These are phyloP conservation scores for Penicillium sp. DNA, from an alignment of 2,329 filamentous ascomycete genomes.

Conservation along the genomic window DNA sequence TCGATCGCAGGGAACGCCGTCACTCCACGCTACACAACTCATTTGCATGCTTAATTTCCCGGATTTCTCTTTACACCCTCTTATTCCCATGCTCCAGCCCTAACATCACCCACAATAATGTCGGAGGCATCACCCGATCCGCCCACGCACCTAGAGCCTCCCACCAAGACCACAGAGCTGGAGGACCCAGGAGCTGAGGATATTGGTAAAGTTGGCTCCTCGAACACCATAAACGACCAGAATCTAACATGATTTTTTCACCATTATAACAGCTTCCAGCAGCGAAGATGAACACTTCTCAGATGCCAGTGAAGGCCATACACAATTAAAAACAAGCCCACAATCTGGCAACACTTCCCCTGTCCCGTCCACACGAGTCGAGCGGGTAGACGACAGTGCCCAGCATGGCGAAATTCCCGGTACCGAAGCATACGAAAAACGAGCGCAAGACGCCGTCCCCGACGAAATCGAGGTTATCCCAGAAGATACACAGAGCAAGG, in stretches of 20 bases:
- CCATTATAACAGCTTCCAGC: constrained; percentile 45
- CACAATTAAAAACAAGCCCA: constrained; percentile 34
- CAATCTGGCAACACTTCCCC: constrained; percentile 51
- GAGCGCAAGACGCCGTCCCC: constrained; percentile 61
- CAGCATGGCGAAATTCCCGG: constrained; percentile 64
- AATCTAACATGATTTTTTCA: neutral
- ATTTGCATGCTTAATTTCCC: constrained; percentile 14
- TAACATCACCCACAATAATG: constrained; percentile 30
- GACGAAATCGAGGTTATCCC: constrained; percentile 63
- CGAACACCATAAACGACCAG: neutral
- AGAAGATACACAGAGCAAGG: constrained; percentile 44
- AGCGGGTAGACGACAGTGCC: constrained; percentile 61
- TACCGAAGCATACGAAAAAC: constrained; percentile 60
- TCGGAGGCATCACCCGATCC: constrained; percentile 38
- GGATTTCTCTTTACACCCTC: constrained; percentile 8
- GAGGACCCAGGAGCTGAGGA: constrained; percentile 60
- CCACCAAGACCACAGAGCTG: constrained; percentile 56
- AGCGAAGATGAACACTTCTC: constrained; percentile 65
- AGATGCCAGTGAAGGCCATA: constrained; percentile 61
- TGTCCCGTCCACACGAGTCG: constrained; percentile 63
- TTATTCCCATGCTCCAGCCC: constrained; percentile 24
- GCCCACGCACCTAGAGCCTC: constrained; percentile 52
- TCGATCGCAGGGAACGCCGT: constrained; percentile 31
- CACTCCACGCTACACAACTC: constrained; percentile 20
- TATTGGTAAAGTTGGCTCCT: constrained; percentile 44